These are phyloP conservation scores for Leptographium lundbergii DNA, from an alignment of 2,329 filamentous ascomycete genomes.

Conservation along the genomic window DNA sequence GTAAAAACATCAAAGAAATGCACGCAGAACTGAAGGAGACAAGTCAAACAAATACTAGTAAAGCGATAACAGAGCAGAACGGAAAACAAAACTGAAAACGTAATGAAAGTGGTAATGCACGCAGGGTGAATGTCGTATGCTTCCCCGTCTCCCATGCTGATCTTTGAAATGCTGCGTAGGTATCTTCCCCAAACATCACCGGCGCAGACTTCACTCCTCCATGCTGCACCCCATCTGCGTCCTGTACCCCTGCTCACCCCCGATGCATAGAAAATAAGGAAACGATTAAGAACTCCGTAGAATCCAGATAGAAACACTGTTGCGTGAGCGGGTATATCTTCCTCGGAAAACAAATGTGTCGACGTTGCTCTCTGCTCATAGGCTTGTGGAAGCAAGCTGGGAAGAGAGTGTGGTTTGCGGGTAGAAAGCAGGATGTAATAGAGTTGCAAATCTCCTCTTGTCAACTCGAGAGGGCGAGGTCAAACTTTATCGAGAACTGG, in stretches of 20 bases:
- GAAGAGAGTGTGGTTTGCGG: no score
- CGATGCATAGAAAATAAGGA: not conserved
- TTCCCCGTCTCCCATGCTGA: not conserved
- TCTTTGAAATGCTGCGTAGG: not conserved
- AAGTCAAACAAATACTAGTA: slow-evolving; percentile 7
- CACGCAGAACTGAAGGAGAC: not conserved
- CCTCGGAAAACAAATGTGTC: slow-evolving; percentile 4
- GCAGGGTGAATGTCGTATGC: not conserved
- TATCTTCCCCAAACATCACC: not conserved
- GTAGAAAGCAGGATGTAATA: no score
- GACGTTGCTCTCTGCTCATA: not conserved
- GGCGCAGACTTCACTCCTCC: not conserved
- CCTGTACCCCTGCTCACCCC: no score
- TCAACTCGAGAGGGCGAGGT: no score
- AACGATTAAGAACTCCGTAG: slow-evolving; percentile 5
- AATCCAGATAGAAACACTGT: slow-evolving; percentile 4
- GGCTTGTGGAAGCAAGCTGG: no score
- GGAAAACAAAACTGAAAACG: not conserved
- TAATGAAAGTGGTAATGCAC: not conserved
- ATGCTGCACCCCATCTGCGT: no score
- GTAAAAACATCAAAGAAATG: not conserved
- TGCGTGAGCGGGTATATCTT: slow-evolving; percentile 24
- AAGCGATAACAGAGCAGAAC: no score
- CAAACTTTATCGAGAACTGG: no score
- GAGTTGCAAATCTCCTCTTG: no score